Conservation (phyloP, 1,139 yeast genomes). For the Chernovozyma aurita region DNA sequence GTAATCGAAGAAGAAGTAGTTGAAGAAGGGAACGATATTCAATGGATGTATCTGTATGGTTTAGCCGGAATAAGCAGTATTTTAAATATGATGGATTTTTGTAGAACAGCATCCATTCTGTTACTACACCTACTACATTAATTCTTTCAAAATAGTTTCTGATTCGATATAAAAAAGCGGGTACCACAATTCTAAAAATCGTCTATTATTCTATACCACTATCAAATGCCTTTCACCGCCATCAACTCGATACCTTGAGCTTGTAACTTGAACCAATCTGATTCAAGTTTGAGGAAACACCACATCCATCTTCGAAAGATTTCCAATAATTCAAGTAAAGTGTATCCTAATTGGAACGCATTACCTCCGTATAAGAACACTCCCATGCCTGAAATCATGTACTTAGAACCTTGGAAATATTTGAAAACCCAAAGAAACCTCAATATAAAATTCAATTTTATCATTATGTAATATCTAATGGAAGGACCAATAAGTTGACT, state of each 20-base stretch:
- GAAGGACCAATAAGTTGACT: conserved; percentile 25
- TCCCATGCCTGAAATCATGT: conserved; percentile 7
- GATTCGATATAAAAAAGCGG: too few relatives aligned
- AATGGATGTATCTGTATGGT: too few relatives aligned
- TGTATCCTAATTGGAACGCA: conserved; percentile 56
- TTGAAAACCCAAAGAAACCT: conserved; percentile 77
- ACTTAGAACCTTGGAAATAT: conserved; percentile 27
- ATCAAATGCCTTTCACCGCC: conserved; percentile 1
- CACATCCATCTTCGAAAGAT: conserved; percentile 82
- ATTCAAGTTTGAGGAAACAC: conserved; percentile 80
- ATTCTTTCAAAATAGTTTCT: too few relatives aligned
- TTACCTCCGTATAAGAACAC: conserved; percentile 38
- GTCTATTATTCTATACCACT: conserved; percentile 1
- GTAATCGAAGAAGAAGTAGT: too few relatives aligned
- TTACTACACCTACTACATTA: too few relatives aligned
- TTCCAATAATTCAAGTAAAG: conserved; percentile 66
- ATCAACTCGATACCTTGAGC: conserved; percentile 3
- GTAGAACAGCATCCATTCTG: too few relatives aligned
- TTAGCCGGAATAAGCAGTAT: too few relatives aligned
- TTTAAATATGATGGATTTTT: too few relatives aligned
- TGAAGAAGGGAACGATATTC: too few relatives aligned
- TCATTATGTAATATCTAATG: conserved; percentile 48
- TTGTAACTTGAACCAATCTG: conserved; percentile 51
- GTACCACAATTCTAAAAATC: too few relatives aligned
- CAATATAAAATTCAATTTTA: conserved; percentile 54